Percentiles rank a stretch among this genome's conserved stretches.
Evolutionary conservation across 2,329 filamentous ascomycete genomes (phyloP).

Genomic region (Penicillium vulpinum): DNA sequence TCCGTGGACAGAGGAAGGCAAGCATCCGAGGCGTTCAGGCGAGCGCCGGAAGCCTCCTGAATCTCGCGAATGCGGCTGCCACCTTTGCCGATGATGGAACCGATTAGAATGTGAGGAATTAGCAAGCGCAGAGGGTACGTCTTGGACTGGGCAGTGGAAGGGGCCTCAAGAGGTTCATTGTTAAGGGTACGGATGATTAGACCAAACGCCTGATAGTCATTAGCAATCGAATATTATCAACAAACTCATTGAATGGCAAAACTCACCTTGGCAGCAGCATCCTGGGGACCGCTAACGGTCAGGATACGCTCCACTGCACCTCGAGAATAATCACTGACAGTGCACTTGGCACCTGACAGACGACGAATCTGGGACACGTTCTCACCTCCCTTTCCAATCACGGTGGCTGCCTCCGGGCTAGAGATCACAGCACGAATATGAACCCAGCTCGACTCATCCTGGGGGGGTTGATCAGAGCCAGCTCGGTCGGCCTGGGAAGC

Average conservation of each 20-base stretch:
- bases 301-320: constrained; percentile 96
- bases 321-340: constrained; percentile 96
- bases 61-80: constrained; percentile 97
- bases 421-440: constrained; percentile 97
- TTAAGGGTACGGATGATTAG: constrained; percentile 97
- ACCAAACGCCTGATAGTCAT: constrained; percentile 74
- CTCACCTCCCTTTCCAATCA: constrained; percentile 98
- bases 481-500: constrained; percentile 55
- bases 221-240: constrained; percentile 14
- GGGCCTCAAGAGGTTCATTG: constrained; percentile 85
- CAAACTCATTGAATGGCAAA: not conserved
- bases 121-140: constrained; percentile 94
- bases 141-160: constrained; percentile 92
- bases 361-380: constrained; percentile 97
- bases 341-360: constrained; percentile 95
- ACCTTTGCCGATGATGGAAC: constrained; percentile 97
- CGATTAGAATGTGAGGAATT: constrained; percentile 94
- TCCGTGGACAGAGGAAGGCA: constrained; percentile 94
- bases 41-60: constrained; percentile 93
- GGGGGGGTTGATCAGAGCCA: constrained; percentile 51
- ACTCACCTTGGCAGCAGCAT: constrained; percentile 90
- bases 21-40: constrained; percentile 93
- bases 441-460: constrained; percentile 95
- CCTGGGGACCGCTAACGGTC: constrained; percentile 93
- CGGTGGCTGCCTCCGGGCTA: constrained; percentile 93